A percentile compares a stretch with the other conserved stretches of the same genome.
phyloP scores from a whole-genome alignment of 2,329 filamentous ascomycete genomes.

The Cladophialophora bantiana region DNA sequence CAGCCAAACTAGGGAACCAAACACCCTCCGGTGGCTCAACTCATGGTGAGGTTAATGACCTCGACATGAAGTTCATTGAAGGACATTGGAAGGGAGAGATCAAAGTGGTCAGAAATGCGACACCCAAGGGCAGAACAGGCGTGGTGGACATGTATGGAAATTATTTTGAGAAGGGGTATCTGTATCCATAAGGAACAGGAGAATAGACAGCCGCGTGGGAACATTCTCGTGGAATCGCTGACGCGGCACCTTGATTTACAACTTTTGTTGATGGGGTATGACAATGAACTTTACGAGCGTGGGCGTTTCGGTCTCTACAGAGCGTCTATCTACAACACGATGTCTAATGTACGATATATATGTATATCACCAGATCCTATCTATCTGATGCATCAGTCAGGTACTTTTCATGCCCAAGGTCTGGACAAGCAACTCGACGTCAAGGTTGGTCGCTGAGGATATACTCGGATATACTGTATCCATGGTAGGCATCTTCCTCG shows the following conservation, averaged over 20 bases:
- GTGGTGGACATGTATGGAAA: constrained; percentile 62
- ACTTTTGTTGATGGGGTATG: background rate
- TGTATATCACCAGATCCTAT: background rate
- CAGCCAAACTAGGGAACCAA: constrained; percentile 25
- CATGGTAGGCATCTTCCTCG: too few species aligned
- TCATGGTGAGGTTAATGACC: constrained; percentile 34
- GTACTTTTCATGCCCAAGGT: background rate
- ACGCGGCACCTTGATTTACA: background rate
- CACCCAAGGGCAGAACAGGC: constrained; percentile 48
- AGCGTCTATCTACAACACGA: background rate
- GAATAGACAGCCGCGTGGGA: background rate
- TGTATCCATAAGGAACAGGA: constrained; percentile 55
- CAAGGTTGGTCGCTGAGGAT: too few species aligned
- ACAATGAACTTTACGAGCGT: constrained; percentile 4
- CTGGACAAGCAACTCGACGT: background rate
- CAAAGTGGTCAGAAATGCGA: constrained; percentile 60
- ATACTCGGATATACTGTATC: too few species aligned
- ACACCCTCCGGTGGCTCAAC: constrained; percentile 26
- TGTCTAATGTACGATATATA: constrained; percentile 1
- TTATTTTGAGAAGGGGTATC: constrained; percentile 60
- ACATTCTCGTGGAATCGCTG: background rate
- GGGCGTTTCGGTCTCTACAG: background rate
- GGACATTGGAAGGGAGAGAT: constrained; percentile 68
- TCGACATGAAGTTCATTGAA: constrained; percentile 55
- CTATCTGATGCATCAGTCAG: too few species aligned